Evolutionary conservation across 129 eudicot genomes (phyloP).

Genomic region (Chrysanthemum makinoi): DNA sequence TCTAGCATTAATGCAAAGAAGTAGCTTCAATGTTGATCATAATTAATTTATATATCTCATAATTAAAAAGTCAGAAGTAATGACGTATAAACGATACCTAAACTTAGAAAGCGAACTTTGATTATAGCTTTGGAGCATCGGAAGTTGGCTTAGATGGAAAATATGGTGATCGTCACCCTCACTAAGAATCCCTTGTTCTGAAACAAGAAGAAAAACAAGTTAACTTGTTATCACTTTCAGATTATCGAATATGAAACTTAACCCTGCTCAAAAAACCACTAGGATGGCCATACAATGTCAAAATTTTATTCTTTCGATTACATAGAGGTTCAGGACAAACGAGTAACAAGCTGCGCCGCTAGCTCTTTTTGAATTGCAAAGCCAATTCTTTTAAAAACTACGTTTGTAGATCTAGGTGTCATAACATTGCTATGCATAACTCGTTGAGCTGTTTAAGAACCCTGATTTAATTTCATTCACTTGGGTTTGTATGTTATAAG

Average conservation of each 20-base stretch:
- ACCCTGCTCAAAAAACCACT: not conserved
- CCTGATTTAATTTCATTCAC: not conserved
- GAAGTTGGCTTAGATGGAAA: conserved; percentile 76
- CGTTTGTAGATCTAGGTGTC: no score
- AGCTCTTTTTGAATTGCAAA: no score
- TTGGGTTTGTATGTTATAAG: no score
- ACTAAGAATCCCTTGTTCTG: conserved; percentile 52
- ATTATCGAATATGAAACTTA: conserved; percentile 1
- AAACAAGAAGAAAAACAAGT: conserved; percentile 21
- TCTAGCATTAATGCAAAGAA: not conserved
- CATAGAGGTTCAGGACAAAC: no score
- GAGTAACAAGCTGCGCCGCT: no score
- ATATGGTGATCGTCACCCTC: conserved; percentile 69
- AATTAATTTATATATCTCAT: not conserved
- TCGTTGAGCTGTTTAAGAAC: no score
- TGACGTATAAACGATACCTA: conserved; percentile 40
- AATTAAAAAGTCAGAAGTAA: conserved; percentile 1
- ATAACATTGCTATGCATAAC: no score
- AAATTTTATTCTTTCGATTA: no score
- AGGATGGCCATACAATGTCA: no score
- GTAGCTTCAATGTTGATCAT: not conserved
- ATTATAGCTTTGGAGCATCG: conserved; percentile 67
- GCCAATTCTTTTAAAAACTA: no score
- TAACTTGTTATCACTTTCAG: not conserved
- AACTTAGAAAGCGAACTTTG: conserved; percentile 52